Conservation (phyloP, 805 yeast species). For the Teunomyces atbi region DNA sequence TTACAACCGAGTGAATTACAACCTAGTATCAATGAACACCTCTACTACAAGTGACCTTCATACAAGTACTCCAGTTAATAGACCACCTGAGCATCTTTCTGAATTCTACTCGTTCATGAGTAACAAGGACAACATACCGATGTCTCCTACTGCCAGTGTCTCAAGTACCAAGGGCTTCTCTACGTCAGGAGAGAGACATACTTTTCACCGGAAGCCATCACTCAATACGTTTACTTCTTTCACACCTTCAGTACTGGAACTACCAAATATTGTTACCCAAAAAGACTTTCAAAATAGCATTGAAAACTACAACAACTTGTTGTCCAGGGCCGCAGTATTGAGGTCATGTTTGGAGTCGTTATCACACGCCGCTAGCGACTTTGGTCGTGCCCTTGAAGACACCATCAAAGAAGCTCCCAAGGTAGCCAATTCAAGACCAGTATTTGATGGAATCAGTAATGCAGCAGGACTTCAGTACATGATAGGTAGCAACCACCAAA, state of each 20-base stretch:
- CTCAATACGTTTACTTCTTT: conserved; percentile 45
- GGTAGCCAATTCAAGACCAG: conserved; percentile 21
- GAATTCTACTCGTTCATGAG: conserved; percentile 58
- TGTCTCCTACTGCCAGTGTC: conserved; percentile 12
- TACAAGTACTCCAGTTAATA: background rate
- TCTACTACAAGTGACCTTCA: background rate
- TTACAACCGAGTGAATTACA: background rate
- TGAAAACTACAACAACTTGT: conserved; percentile 46
- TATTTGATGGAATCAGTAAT: conserved; percentile 60
- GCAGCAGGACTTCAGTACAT: conserved; percentile 78
- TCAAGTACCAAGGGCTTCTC: conserved; percentile 11
- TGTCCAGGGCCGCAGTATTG: conserved; percentile 47
- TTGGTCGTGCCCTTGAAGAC: conserved; percentile 67
- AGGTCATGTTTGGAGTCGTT: conserved; percentile 45
- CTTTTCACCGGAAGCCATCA: conserved; percentile 27
- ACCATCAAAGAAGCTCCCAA: conserved; percentile 26
- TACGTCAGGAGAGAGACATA: conserved; percentile 6
- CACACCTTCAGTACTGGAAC: conserved; percentile 54
- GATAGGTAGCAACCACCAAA: conserved; percentile 73
- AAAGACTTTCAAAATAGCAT: conserved; percentile 55
- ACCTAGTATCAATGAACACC: background rate
- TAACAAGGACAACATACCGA: conserved; percentile 10
- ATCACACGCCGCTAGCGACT: conserved; percentile 62
- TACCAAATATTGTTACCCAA: conserved; percentile 59
- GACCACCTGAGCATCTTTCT: conserved; percentile 53